Evolutionary conservation across 176 grass and related monocot species (phyloP).

Genomic region (Carex pumila): DNA sequence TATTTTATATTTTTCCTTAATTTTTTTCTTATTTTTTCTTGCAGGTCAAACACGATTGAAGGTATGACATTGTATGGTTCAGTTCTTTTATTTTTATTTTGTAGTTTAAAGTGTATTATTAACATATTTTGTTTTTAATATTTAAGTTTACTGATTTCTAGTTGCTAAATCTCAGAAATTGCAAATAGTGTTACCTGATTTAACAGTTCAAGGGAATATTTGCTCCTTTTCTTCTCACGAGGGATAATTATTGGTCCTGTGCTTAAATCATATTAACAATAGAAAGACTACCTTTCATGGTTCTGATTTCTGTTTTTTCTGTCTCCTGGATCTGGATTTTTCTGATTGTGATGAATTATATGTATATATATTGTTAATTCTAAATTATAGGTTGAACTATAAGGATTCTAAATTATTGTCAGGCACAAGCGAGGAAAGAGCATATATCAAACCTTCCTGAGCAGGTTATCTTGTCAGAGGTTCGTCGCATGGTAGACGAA

Average conservation of each 20-base stretch:
- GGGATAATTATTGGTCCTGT: not conserved
- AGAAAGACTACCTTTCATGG: not conserved
- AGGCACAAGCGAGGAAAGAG: slow-evolving; percentile 66
- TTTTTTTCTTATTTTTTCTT: too few species aligned
- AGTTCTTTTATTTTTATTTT: not conserved
- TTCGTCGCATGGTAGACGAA: slow-evolving; percentile 76
- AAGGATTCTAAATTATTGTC: slow-evolving; percentile 14
- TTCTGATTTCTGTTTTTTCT: not conserved
- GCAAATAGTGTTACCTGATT: not conserved
- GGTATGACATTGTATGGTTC: not conserved
- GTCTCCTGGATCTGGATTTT: not conserved
- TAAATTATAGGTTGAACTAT: not conserved
- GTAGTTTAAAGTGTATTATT: not conserved
- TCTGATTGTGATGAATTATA: not conserved
- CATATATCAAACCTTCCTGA: slow-evolving; percentile 47
- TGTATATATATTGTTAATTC: not conserved
- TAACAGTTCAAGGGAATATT: not conserved
- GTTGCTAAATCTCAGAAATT: not conserved
- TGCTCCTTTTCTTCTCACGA: not conserved
- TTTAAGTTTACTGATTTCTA: not conserved
- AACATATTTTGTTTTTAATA: not conserved
- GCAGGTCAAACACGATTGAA: too few species aligned
- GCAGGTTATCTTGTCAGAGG: slow-evolving; percentile 68
- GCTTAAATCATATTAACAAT: too few species aligned
- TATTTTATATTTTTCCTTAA: too few species aligned